Conservation (phyloP, 1,284 basidiomycete genomes). For the Heterobasidion occidentale region DNA sequence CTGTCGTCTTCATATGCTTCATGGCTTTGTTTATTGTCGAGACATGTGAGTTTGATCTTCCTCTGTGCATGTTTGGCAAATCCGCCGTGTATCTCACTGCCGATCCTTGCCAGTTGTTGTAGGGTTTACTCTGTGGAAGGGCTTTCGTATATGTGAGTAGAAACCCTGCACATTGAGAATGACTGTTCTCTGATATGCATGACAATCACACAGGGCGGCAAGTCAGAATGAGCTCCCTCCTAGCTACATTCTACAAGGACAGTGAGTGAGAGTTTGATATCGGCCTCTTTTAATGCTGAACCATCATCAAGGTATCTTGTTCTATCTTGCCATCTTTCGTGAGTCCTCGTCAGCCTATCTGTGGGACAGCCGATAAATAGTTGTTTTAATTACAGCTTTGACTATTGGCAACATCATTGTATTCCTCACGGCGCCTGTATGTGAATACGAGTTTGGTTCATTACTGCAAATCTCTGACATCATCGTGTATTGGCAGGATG, state of each 20-base stretch:
- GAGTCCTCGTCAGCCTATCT: neutral
- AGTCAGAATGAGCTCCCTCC: neutral
- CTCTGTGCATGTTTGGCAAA: neutral
- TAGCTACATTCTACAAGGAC: neutral
- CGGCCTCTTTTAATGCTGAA: neutral
- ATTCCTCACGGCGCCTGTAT: neutral
- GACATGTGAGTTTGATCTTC: neutral
- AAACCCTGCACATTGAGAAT: neutral
- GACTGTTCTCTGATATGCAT: neutral
- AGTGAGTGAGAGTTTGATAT: neutral
- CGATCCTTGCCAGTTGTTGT: neutral
- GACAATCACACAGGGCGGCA: neutral
- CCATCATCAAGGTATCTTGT: neutral
- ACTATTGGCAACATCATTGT: neutral
- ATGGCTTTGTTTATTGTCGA: neutral
- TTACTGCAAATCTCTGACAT: neutral
- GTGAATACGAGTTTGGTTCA: neutral
- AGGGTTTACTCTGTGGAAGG: neutral
- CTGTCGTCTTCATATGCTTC: neutral
- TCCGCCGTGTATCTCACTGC: neutral
- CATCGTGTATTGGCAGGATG: neutral
- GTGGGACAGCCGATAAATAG: neutral
- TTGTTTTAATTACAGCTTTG: neutral
- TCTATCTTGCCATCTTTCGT: conserved; percentile 1
- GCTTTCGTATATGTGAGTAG: neutral